Evolutionary conservation across 2,329 filamentous ascomycete species (phyloP).

Genomic region (Pseudocercospora eumusae): DNA sequence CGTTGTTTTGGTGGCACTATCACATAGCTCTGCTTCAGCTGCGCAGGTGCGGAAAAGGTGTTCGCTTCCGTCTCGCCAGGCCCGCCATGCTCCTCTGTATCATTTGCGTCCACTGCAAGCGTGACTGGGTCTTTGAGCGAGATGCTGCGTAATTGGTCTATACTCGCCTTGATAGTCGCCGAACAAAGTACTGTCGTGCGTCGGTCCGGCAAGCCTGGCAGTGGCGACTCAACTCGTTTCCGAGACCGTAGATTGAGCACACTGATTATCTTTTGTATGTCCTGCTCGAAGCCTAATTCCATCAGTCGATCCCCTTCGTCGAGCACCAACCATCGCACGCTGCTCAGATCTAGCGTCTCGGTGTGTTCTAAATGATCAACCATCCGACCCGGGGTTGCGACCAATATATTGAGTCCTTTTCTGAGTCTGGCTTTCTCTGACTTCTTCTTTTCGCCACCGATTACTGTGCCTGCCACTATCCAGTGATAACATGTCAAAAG

Average conservation of each 20-base stretch:
- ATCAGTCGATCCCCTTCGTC: conserved; percentile 98
- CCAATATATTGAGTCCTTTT: conserved; percentile 92
- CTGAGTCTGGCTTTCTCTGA: conserved; percentile 89
- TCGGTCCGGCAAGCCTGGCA: conserved; percentile 68
- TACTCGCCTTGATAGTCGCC: conserved; percentile 96
- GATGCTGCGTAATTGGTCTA: conserved; percentile 90
- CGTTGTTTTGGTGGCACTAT: conserved; percentile 87
- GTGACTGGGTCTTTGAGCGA: conserved; percentile 90
- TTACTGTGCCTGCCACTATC: conserved; percentile 87
- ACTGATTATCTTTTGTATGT: conserved; percentile 82
- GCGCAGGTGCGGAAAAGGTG: conserved; percentile 79
- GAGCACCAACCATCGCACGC: conserved; percentile 88
- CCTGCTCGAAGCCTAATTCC: conserved; percentile 96
- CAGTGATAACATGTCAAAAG: conserved; percentile 87
- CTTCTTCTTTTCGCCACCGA: conserved; percentile 71
- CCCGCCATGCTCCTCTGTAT: conserved; percentile 48
- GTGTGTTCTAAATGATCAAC: conserved; percentile 93
- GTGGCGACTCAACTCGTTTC: conserved; percentile 61
- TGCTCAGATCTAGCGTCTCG: conserved; percentile 81
- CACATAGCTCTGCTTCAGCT: conserved; percentile 89
- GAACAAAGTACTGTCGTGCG: conserved; percentile 90
- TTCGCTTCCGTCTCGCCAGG: conserved; percentile 51
- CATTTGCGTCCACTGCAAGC: conserved; percentile 66
- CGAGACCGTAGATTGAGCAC: conserved; percentile 69
- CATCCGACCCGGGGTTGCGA: conserved; percentile 88